These are phyloP conservation scores for Pyronema omphalodes DNA, from an alignment of 495 filamentous ascomycete genomes.

Conservation along the genomic window DNA sequence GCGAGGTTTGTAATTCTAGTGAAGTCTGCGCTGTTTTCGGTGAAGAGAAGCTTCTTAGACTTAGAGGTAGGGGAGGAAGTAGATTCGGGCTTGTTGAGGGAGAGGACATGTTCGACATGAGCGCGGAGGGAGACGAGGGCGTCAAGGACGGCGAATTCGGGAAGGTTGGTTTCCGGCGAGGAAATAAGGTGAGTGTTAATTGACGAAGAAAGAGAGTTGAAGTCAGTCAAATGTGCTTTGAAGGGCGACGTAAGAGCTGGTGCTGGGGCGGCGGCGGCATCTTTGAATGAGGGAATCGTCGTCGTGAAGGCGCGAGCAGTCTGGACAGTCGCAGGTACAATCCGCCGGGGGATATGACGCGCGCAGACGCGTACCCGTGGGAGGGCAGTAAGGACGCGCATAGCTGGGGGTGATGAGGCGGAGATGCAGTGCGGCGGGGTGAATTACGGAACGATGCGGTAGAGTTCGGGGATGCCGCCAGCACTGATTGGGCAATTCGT, in stretches of 20 bases:
- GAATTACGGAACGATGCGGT: not conserved
- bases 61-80: not conserved
- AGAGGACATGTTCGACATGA: not conserved
- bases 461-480: not conserved
- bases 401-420: not conserved
- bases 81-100: not conserved
- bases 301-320: not conserved
- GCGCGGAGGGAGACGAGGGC: not conserved
- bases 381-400: not conserved
- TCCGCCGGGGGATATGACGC: not conserved
- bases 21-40: constrained; percentile 13
- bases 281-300: not conserved
- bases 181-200: not conserved
- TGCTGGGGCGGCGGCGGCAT: not conserved
- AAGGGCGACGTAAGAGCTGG: not conserved
- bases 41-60: not conserved
- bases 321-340: not conserved
- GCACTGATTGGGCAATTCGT: not conserved
- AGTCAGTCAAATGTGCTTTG: not conserved
- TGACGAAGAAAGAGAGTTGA: not conserved
- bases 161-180: not conserved
- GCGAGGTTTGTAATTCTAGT: constrained; percentile 36
- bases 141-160: not conserved
- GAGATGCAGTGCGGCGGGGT: not conserved
- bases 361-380: not conserved